phyloP scores from a whole-genome alignment of 208 protist genomes.

The Dictyostelium gargantuum region DNA sequence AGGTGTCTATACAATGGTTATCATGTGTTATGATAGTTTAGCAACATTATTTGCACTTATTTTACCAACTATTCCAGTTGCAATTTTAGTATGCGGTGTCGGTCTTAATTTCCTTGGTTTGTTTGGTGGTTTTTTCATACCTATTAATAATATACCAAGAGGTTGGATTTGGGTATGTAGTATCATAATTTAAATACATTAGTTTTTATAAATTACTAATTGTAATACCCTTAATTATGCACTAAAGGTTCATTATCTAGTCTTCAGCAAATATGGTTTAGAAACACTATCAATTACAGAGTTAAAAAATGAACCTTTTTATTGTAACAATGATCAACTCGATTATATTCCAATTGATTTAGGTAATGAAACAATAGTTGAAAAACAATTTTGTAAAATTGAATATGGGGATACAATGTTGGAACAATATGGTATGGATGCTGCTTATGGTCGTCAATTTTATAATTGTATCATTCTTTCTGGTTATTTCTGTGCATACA shows the following conservation, averaged over 20 bases:
- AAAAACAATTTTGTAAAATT: background rate
- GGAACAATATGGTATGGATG: background rate
- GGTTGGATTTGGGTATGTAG: constrained; percentile 47
- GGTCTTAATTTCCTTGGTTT: constrained; percentile 34
- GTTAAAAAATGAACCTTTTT: background rate
- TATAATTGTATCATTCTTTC: background rate
- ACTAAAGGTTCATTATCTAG: constrained; percentile 12
- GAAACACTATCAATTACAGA: background rate
- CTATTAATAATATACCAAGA: background rate
- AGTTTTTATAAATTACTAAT: too few species aligned
- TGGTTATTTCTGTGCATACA: constrained; percentile 2
- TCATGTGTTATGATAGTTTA: constrained; percentile 17
- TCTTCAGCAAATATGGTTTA: constrained; percentile 21
- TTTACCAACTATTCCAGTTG: constrained; percentile 27
- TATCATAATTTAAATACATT: too few species aligned
- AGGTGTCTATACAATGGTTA: background rate
- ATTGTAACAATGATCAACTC: background rate
- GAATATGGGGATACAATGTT: background rate
- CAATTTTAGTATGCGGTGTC: background rate
- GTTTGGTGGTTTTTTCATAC: constrained; percentile 57
- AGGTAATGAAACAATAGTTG: background rate
- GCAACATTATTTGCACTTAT: background rate
- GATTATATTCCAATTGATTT: background rate
- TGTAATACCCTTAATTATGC: too few species aligned
- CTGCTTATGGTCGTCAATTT: background rate